phyloP scores from a whole-genome alignment of 129 eudicot species.

The Ambrosia artemisiifolia region DNA sequence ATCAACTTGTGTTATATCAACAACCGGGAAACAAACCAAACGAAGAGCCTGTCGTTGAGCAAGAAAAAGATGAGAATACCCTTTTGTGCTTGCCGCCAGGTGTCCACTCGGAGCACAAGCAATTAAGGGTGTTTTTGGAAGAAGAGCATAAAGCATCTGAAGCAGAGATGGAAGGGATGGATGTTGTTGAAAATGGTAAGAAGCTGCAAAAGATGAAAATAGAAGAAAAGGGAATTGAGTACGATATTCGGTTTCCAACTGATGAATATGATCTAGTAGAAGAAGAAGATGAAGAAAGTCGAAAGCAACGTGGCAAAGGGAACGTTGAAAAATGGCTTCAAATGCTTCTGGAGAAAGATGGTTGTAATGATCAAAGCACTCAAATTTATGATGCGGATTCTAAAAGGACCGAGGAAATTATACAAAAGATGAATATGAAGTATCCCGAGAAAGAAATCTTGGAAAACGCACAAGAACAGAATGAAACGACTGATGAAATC shows the following conservation, averaged over 20 bases:
- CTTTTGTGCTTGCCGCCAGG: constrained; percentile 32
- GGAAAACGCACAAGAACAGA: constrained; percentile 21
- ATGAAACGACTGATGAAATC: neutral
- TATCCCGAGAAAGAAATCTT: constrained; percentile 54
- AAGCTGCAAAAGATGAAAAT: constrained; percentile 33
- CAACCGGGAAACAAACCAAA: constrained; percentile 35
- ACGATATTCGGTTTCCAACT: constrained; percentile 41
- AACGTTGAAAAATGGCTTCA: constrained; percentile 94
- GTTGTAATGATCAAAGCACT: constrained; percentile 27
- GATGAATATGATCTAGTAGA: constrained; percentile 36
- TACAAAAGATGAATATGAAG: constrained; percentile 53
- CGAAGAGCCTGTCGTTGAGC: constrained; percentile 1
- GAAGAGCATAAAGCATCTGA: constrained; percentile 75
- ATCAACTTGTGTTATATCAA: constrained; percentile 36
- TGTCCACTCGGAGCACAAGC: constrained; percentile 47
- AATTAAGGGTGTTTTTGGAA: constrained; percentile 75
- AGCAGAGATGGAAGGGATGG: constrained; percentile 31
- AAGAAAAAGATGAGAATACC: constrained; percentile 30
- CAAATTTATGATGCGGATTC: constrained; percentile 13
- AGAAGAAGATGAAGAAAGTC: constrained; percentile 89
- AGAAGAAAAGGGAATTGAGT: constrained; percentile 32
- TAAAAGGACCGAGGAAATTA: constrained; percentile 54
- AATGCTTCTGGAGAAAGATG: constrained; percentile 52
- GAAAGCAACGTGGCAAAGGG: constrained; percentile 86
- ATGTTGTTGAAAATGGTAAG: constrained; percentile 16